A percentile compares a stretch with the other conserved stretches of the same genome.
Conservation (phyloP, 1,139 yeast species). For the Sugiyamaella neomexicana region DNA sequence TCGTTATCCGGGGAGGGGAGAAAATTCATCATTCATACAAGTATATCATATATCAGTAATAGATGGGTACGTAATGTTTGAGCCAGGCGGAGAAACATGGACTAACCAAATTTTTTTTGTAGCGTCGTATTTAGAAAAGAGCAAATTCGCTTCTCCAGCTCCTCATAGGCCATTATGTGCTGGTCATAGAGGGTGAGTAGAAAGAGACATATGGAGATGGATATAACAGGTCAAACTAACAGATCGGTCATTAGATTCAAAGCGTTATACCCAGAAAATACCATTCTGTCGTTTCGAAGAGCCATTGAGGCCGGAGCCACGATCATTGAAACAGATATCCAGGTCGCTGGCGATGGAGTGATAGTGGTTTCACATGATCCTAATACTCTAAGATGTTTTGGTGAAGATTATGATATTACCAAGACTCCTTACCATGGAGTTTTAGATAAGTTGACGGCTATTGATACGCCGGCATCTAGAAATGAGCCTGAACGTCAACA, state of each 20-base stretch:
- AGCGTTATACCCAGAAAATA: constrained; percentile 69
- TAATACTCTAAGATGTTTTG: constrained; percentile 60
- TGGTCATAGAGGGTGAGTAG: constrained; percentile 34
- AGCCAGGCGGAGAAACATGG: constrained; percentile 71
- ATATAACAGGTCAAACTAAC: too few species aligned
- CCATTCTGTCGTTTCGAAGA: constrained; percentile 67
- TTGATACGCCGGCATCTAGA: constrained; percentile 34
- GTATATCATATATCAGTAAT: too few species aligned
- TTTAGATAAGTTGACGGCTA: constrained; percentile 56
- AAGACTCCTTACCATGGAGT: constrained; percentile 43
- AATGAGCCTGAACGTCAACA: constrained; percentile 39
- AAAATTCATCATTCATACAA: too few species aligned
- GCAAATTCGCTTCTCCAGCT: constrained; percentile 54
- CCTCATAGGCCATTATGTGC: constrained; percentile 28
- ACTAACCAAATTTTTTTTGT: constrained; percentile 74
- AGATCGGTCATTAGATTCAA: constrained; percentile 24
- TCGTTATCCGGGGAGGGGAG: too few species aligned
- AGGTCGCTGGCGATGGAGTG: constrained; percentile 69
- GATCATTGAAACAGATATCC: constrained; percentile 81
- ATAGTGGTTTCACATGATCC: constrained; percentile 77
- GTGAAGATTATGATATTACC: constrained; percentile 43
- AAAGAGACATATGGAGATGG: too few species aligned
- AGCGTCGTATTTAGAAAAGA: constrained; percentile 83
- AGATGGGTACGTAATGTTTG: constrained; percentile 35
- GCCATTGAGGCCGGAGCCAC: constrained; percentile 71